phyloP scores from a whole-genome alignment of 108 stramenopile genomes.

The Schizochytrium sp. region DNA sequence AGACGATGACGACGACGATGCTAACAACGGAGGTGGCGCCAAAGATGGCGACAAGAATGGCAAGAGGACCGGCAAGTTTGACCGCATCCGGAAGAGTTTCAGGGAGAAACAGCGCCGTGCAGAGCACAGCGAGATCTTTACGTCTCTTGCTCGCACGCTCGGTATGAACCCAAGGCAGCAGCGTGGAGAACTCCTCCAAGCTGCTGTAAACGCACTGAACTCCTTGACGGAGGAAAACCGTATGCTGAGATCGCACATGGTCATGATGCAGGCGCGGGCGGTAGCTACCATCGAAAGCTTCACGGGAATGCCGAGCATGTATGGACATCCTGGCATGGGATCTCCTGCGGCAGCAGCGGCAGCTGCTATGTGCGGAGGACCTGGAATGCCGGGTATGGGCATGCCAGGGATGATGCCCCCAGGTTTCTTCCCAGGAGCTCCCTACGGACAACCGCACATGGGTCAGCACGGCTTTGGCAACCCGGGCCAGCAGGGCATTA shows the following conservation, averaged over 20 bases:
- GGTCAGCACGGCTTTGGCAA: not conserved
- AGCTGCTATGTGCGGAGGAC: slow-evolving; percentile 11
- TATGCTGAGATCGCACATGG: slow-evolving; percentile 27
- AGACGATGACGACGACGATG: not conserved
- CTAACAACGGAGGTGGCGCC: not conserved
- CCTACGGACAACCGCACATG: not conserved
- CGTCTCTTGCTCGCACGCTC: not conserved
- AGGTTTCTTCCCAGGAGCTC: not conserved
- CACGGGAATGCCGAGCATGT: not conserved
- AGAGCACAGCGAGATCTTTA: not conserved
- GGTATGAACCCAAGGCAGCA: slow-evolving; percentile 19
- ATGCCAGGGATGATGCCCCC: not conserved
- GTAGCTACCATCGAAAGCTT: slow-evolving; percentile 33
- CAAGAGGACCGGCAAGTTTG: not conserved
- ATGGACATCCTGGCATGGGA: not conserved
- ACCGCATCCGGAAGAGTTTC: slow-evolving; percentile 40
- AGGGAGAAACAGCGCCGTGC: slow-evolving; percentile 40
- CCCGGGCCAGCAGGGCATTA: too few species aligned
- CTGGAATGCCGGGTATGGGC: slow-evolving; percentile 31
- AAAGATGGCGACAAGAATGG: not conserved
- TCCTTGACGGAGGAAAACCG: not conserved
- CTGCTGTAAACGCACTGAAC: slow-evolving; percentile 6
- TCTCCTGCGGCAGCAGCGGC: slow-evolving; percentile 3
- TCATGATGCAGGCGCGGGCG: slow-evolving; percentile 49
- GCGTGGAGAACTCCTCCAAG: slow-evolving; percentile 5